Percentiles rank a stretch among this genome's conserved stretches.
Conservation (phyloP, 192 early-diverging fungal species). For the Coemansia sp. region DNA sequence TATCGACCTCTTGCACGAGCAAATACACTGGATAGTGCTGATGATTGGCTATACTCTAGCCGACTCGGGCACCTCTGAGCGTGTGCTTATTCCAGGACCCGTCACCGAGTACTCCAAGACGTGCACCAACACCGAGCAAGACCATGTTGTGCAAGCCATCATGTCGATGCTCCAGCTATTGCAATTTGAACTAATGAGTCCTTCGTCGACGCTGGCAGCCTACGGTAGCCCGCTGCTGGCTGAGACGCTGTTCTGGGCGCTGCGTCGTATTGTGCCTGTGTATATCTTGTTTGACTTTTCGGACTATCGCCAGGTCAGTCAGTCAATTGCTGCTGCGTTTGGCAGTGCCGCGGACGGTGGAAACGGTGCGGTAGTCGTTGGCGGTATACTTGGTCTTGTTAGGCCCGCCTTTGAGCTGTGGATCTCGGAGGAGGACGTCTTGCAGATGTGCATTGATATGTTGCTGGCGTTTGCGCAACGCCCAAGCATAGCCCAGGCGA, state of each 20-base stretch:
- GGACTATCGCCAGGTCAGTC: constrained; percentile 32
- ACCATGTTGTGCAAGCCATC: constrained; percentile 38
- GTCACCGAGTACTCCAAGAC: constrained; percentile 28
- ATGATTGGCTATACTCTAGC: constrained; percentile 45
- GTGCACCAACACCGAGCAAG: constrained; percentile 18
- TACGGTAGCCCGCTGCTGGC: constrained; percentile 48
- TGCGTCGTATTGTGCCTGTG: constrained; percentile 48
- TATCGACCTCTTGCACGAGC: constrained; percentile 50
- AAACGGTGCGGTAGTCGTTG: constrained; percentile 22
- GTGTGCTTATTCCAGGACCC: constrained; percentile 41
- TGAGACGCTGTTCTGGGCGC: constrained; percentile 50
- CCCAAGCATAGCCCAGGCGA: constrained; percentile 32
- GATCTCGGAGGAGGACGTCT: constrained; percentile 46
- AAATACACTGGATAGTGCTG: constrained; percentile 50
- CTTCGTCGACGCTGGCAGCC: constrained; percentile 17
- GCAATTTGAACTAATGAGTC: constrained; percentile 42
- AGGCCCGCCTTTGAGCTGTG: constrained; percentile 43
- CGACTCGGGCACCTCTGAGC: constrained; percentile 48
- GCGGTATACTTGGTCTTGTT: constrained; percentile 31
- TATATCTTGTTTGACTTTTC: constrained; percentile 40
- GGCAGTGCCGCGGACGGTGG: constrained; percentile 28
- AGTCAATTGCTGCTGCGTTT: constrained; percentile 35
- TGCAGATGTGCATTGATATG: constrained; percentile 49
- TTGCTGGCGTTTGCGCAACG: constrained; percentile 41
- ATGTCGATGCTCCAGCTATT: constrained; percentile 39